Base-by-base conservation (phyloP, 257 asterid genomes). In the Petrea volubilis region DNA sequence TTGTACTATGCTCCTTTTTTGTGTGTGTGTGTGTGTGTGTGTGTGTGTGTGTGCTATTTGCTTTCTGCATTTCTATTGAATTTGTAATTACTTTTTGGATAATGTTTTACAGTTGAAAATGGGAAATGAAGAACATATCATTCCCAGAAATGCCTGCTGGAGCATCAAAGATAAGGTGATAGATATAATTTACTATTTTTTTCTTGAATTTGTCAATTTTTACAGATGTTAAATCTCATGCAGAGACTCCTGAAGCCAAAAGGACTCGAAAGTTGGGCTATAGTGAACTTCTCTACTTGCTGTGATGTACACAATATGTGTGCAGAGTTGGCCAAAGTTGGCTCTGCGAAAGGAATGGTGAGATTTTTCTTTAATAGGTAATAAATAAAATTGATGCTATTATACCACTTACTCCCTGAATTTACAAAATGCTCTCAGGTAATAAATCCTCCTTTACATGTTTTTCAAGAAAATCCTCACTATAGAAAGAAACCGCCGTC, bases 101-200 rank as follows among this genome's bases (percentile, higher is more conserved):
- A n/a, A 17, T 47, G 24, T 4, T 23, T 61, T 49, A 25, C 79
- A 83, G 91, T 50, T 83, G 71, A 75, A 63, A 62, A 65, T 81
- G 76, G 91, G 89, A 73, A 83, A 75, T 46, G 75, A 70, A 18
- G 87, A 79, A 20, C 62, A 60, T 18, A 47, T 83, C 49, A 23
- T 51, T 70, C 85, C 91, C n/a, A 75, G 75, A 70, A 79, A 74
- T 69, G 85, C 77, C 11, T 68, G 79, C 61, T 86, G 91, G 89
- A 73, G 60, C 75, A 81, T 75, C 69, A 81, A 77, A 63, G 74
- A 78, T 56, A 86, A 86, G 89, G 88, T 83, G 61, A 74, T 21
- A 40, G 29, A 47, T 31, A 25, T 12, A 38, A 24, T 20, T 23
- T 38, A 68, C 60, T 44, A 24, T 15, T 59, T 23, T 20, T 41